Conservation (phyloP, 2,329 filamentous ascomycete species). For the Sphaerulina musiva region DNA sequence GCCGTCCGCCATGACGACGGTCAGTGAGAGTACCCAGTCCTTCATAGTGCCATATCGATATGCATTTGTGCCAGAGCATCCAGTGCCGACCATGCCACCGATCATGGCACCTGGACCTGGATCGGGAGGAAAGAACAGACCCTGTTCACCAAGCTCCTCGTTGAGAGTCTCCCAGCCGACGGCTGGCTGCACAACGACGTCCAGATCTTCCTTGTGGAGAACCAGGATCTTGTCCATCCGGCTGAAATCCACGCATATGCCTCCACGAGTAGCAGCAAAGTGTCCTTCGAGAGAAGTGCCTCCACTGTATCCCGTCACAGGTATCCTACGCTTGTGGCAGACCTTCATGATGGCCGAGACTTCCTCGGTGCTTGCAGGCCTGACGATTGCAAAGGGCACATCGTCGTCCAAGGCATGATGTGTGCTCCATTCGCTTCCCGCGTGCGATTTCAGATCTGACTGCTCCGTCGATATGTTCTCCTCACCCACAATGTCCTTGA, state of each 20-base stretch:
- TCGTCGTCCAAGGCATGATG: constrained; percentile 39
- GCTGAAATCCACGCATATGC: constrained; percentile 78
- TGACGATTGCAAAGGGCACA: constrained; percentile 59
- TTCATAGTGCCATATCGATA: constrained; percentile 93
- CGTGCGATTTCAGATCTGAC: constrained; percentile 50
- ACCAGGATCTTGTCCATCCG: constrained; percentile 75
- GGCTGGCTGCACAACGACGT: constrained; percentile 56
- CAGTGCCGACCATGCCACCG: constrained; percentile 77
- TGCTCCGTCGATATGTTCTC: constrained; percentile 56
- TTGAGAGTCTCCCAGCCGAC: constrained; percentile 84
- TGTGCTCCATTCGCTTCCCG: constrained; percentile 60
- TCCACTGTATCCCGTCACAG: constrained; percentile 79
- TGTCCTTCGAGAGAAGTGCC: constrained; percentile 88
- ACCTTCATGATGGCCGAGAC: constrained; percentile 84
- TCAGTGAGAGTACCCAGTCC: constrained; percentile 83
- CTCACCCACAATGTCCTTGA: constrained; percentile 55
- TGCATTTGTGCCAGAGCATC: constrained; percentile 75
- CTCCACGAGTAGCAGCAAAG: constrained; percentile 73
- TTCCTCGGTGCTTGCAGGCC: constrained; percentile 70
- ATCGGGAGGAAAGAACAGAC: constrained; percentile 86
- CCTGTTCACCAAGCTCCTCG: constrained; percentile 62
- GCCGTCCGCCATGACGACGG: constrained; percentile 82
- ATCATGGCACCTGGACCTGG: constrained; percentile 89
- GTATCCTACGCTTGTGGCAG: constrained; percentile 72
- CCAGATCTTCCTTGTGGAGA: constrained; percentile 63